Percentiles rank a stretch among this genome's conserved stretches.
phyloP scores from a whole-genome alignment of 225 moss, liverwort and hornwort species.

The Sphagnum tenellum region DNA sequence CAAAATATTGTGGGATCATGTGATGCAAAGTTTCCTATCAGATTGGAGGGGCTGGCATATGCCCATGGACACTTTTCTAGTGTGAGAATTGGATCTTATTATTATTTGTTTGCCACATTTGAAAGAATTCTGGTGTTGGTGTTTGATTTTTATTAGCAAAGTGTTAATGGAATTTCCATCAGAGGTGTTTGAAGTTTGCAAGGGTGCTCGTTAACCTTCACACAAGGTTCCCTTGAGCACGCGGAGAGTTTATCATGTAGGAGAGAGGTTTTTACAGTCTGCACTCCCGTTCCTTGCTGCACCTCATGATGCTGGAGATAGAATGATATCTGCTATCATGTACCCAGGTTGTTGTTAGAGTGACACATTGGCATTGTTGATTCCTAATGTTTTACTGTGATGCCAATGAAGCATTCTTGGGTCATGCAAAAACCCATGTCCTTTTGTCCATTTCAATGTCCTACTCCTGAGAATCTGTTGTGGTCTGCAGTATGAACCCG shows the following conservation, averaged over 20 bases:
- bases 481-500: constrained; percentile 85
- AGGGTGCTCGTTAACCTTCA: not conserved
- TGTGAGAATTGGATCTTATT: constrained; percentile 24
- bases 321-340: too few species aligned
- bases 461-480: not conserved
- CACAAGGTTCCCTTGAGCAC: not conserved
- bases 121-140: not conserved
- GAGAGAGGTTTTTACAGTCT: not conserved
- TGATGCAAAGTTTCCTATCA: constrained; percentile 95
- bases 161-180: not conserved
- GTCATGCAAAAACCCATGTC: not conserved
- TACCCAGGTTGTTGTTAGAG: too few species aligned
- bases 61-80: constrained; percentile 98
- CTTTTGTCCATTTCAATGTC: not conserved
- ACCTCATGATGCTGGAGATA: not conserved
- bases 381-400: not conserved
- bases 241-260: too few species aligned
- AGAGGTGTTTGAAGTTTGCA: not conserved
- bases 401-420: constrained; percentile 1
- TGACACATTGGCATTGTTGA: not conserved
- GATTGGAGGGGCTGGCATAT: constrained; percentile 91
- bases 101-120: too few species aligned
- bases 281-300: not conserved
- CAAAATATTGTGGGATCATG: constrained; percentile 98
- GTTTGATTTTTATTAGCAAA: not conserved